Conservation (phyloP, 257 asterid genomes). For the Rauvolfia tetraphylla region DNA sequence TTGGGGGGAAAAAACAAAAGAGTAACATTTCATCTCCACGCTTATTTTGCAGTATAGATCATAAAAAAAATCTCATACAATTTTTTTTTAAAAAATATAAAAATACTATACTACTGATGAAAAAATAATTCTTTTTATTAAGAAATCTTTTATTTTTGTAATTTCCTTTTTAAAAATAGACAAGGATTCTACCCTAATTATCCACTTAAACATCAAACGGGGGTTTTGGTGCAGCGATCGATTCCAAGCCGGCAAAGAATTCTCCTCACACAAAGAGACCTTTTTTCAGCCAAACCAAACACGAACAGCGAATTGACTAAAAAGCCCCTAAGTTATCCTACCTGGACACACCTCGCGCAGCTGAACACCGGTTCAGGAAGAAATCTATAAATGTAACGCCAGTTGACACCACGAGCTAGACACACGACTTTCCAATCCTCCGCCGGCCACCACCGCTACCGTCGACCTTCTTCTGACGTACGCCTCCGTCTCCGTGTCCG, state of each 20-base stretch:
- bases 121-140: too few relatives aligned
- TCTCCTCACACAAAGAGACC: not conserved
- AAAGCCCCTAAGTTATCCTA: not conserved
- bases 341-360: not conserved
- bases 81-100: too few relatives aligned
- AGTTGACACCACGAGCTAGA: constrained; percentile 21
- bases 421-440: constrained; percentile 20
- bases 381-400: not conserved
- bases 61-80: too few relatives aligned
- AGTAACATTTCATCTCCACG: too few relatives aligned
- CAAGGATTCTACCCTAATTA: too few relatives aligned
- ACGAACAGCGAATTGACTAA: constrained; percentile 1
- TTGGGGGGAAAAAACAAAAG: too few relatives aligned
- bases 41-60: too few relatives aligned
- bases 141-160: too few relatives aligned
- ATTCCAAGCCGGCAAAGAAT: not conserved
- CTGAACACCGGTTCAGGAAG: not conserved
- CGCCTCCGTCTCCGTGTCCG: not conserved
- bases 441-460: constrained; percentile 7
- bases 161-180: too few relatives aligned
- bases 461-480: not conserved
- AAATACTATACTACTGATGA: too few relatives aligned
- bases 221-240: not conserved
- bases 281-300: not conserved
- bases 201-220: too few relatives aligned